Percentiles rank a stretch among this genome's conserved stretches.
These are phyloP conservation scores for Wilcoxina mikolae DNA, from an alignment of 495 filamentous ascomycete species.

Conservation along the genomic window DNA sequence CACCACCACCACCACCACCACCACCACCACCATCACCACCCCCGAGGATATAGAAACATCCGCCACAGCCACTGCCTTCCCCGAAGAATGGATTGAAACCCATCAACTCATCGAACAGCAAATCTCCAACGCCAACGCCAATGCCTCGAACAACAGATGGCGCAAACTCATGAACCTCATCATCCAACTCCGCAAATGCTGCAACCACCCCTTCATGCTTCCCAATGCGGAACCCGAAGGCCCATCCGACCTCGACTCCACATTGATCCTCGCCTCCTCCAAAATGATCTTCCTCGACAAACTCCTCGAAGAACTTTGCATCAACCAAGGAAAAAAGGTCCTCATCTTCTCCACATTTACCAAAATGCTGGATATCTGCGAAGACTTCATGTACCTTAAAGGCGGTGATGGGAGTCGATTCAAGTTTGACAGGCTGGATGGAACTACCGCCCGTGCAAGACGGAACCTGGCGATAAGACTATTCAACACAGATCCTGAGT, in stretches of 20 bases:
- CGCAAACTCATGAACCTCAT: constrained; percentile 47
- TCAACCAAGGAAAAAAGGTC: constrained; percentile 44
- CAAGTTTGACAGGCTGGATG: constrained; percentile 45
- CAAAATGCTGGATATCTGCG: constrained; percentile 42
- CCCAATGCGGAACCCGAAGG: constrained; percentile 39
- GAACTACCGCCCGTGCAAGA: constrained; percentile 38
- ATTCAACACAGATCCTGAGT: constrained; percentile 40
- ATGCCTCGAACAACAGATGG: constrained; percentile 31
- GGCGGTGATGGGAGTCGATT: constrained; percentile 35
- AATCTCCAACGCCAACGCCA: constrained; percentile 29
- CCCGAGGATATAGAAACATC: constrained; percentile 30
- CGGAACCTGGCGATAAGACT: constrained; percentile 45
- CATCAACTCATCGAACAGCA: constrained; percentile 31
- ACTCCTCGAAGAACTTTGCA: constrained; percentile 42
- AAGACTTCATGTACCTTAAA: constrained; percentile 41
- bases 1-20: too few relatives aligned
- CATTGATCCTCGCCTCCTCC: constrained; percentile 43
- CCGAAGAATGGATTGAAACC: constrained; percentile 27
- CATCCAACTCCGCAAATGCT: constrained; percentile 52
- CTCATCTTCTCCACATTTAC: constrained; percentile 52
- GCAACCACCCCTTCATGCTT: constrained; percentile 48
- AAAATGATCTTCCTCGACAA: constrained; percentile 53
- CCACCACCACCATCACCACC: too few relatives aligned
- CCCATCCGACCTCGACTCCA: constrained; percentile 14
- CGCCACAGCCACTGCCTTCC: too few relatives aligned